Base-by-base conservation (phyloP, 108 stramenopile genomes). In the Phaeodactylum tricornutum region DNA sequence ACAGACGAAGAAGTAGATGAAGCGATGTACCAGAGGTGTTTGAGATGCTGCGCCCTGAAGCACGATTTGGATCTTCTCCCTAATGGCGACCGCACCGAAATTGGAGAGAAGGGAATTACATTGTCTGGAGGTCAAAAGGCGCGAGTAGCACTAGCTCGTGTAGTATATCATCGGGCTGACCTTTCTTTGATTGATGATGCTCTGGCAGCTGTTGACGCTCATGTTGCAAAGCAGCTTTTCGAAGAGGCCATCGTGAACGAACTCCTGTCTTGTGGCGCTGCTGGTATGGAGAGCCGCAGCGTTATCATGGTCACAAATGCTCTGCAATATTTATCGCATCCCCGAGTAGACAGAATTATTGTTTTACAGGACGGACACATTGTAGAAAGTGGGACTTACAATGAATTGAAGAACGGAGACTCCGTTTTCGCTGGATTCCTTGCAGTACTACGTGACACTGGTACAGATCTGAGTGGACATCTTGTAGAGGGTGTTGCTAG, bases 271-370 rank as follows among this genome's bases (percentile, higher is more conserved):
- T 16, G 55, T 16, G 62, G 64, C 12, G 65, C 34, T 59, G 30
- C n/a, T 23, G 32, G 24, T 41, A 32, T 31, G 0, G 47, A 59
- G 5, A 67, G 66, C 49, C 50, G 75, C 19, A 65, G 74, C 26
- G 82, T 94, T 1, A 54, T 98, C 20, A 66, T 96, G 21, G 97
- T 93, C 1, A 96, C 97, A 15, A 94, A 96, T 60, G 92, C 91
- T 21, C 40, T 96, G 24, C 93, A 94, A 50, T 84, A 86, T 67
- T 50, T 87, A 67, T 77, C 49, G 47, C 64, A 75, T 54, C 70
- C 74, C 9, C 57, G 50, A 58, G 74, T 92, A 12, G 68, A 74
- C 53, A 70, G 48, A 30, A 81, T 96, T 34, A 43, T 90, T 27
- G 89, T 91, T 22, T 36, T 96, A 38, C 47, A 63, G 9, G 64